Conservation (phyloP, 306 rosid genomes). For the Sesbania bispinosa region DNA sequence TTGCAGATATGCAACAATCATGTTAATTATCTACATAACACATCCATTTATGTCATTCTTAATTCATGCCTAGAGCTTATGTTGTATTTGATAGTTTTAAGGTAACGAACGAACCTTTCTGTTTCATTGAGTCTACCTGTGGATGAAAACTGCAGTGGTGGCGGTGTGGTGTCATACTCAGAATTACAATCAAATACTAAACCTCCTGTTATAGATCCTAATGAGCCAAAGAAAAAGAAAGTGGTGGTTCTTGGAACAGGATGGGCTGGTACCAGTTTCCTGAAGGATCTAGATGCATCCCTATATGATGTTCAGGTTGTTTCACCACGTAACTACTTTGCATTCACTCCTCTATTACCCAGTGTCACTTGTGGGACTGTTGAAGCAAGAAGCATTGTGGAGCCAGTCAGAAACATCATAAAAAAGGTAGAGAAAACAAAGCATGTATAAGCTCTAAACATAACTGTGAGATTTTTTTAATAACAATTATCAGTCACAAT, state of each 20-base stretch:
- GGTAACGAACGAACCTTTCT: background rate
- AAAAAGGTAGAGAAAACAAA: conserved; percentile 49
- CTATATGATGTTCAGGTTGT: conserved; percentile 65
- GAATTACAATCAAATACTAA: conserved; percentile 45
- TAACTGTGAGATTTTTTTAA: background rate
- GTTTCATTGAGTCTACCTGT: background rate
- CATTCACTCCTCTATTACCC: too few relatives aligned
- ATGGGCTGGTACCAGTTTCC: conserved; percentile 81
- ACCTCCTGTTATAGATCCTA: conserved; percentile 23
- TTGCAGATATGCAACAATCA: background rate
- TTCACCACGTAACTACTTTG: too few relatives aligned
- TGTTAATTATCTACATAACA: background rate
- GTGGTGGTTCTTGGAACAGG: conserved; percentile 87
- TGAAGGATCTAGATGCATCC: conserved; percentile 65
- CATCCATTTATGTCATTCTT: background rate
- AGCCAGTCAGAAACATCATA: conserved; percentile 64
- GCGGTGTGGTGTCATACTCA: conserved; percentile 67
- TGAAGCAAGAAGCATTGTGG: conserved; percentile 81
- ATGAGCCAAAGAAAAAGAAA: conserved; percentile 45
- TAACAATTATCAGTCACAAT: background rate
- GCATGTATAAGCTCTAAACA: background rate
- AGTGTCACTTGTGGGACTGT: too few relatives aligned
- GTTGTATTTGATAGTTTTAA: background rate
- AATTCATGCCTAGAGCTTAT: background rate
- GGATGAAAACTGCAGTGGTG: conserved; percentile 47